Evolutionary conservation across 2,329 filamentous ascomycete species (phyloP).

Genomic region (Byssoonygena ceratinophila): DNA sequence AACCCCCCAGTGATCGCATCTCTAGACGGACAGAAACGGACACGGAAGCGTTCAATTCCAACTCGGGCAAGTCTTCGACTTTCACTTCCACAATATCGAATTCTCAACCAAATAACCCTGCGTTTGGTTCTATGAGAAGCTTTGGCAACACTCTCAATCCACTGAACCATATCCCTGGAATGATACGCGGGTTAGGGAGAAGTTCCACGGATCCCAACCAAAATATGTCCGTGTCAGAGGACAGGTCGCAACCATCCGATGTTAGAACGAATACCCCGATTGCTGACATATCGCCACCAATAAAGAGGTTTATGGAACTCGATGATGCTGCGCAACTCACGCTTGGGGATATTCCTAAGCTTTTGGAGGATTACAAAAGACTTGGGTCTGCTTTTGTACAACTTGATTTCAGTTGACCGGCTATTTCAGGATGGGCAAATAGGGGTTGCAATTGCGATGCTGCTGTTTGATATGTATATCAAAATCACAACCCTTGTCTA

Average conservation of each 20-base stretch:
- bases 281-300: conserved; percentile 45
- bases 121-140: conserved; percentile 71
- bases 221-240: neutral
- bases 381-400: conserved; percentile 51
- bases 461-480: too few species aligned
- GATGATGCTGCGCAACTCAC: conserved; percentile 59
- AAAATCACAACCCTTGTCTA: too few species aligned
- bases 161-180: conserved; percentile 64
- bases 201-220: conserved; percentile 37
- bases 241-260: conserved; percentile 10
- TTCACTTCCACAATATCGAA: conserved; percentile 23
- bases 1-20: conserved; percentile 57
- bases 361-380: conserved; percentile 64
- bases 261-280: conserved; percentile 3
- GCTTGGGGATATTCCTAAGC: conserved; percentile 60
- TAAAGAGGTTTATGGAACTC: conserved; percentile 62
- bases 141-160: conserved; percentile 74
- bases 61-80: conserved; percentile 17
- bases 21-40: conserved; percentile 24
- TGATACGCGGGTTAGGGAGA: conserved; percentile 65
- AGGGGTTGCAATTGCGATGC: too few species aligned
- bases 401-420: neutral
- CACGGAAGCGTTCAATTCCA: conserved; percentile 12
- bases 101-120: conserved; percentile 40
- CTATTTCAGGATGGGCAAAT: neutral